Base-by-base conservation (phyloP, 139 green algal genomes). In the Picochlorum sp. region DNA sequence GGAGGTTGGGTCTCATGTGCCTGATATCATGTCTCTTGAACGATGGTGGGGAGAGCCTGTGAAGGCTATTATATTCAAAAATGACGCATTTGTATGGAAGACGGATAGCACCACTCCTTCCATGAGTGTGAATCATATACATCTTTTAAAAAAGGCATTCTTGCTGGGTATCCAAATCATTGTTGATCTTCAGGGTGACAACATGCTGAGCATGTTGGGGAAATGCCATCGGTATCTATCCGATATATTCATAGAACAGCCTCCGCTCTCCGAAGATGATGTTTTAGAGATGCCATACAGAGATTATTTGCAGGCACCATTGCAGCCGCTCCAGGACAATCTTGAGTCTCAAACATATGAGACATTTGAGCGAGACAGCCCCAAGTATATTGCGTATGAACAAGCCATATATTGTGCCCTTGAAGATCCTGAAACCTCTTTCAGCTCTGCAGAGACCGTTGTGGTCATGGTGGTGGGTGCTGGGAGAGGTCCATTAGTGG, bases 271-370 rank as follows among this genome's bases (percentile, higher is more conserved):
- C 8, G 71, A 84, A 63, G 70, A 87, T 60, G 74, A 86, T 57
- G 28, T 68, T 57, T 41, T 84, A 26, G 86, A 96, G 77, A 45
- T 80, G 20, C 65, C 73, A 15, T 98, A 98, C 82, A 67, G 85
- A 5, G 92, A 98, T 77, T 95, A 91, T 77, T 75, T 98, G 55
- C 87, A 95, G 74, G 83, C 79, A 9, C 88, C 88, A n/a, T 70
- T 96, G 65, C 88, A 95, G 79, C 89, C 90, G 21, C 70, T 94
- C 11, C 87, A 93, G 77, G 91, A 99, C 78, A 96, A 99, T 77
- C 77, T 99, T 30, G 93, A 99, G 74, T 85, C 68, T 24, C 74
- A 83, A 34, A 98, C 94, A 10, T 99, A 99, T 67, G 94, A 98
- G 72, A 92, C 86, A 4, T 99, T 99, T 79, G 94, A 99, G 74